These are phyloP conservation scores for Bimuria novae-zelandiae DNA, from an alignment of 2,329 filamentous ascomycete genomes.

Conservation along the genomic window DNA sequence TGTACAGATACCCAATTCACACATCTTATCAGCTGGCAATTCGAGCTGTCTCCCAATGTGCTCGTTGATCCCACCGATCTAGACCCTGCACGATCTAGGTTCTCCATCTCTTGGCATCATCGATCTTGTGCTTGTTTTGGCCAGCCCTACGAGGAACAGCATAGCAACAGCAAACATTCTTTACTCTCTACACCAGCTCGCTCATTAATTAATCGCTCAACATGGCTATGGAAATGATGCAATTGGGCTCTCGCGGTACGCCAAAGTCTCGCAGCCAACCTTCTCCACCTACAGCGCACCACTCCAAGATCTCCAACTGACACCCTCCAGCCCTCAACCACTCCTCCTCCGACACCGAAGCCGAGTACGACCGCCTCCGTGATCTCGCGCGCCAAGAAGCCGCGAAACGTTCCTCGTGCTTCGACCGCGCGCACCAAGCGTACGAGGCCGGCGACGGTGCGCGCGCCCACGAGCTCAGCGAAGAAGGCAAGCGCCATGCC, in stretches of 20 bases:
- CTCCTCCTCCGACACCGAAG: conserved; percentile 58
- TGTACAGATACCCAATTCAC: neutral
- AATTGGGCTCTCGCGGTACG: conserved; percentile 43
- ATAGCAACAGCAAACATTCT: conserved; percentile 15
- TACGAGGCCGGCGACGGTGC: conserved; percentile 84
- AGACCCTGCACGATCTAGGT: conserved; percentile 28
- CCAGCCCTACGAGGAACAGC: conserved; percentile 2
- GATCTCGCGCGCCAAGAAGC: conserved; percentile 81
- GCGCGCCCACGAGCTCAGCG: conserved; percentile 78
- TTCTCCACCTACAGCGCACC: neutral
- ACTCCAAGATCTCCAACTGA: neutral
- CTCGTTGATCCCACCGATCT: no score
- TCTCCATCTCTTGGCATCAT: conserved; percentile 26
- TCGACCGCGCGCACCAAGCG: conserved; percentile 70
- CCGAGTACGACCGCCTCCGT: conserved; percentile 90
- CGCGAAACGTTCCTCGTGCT: conserved; percentile 75
- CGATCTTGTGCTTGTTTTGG: conserved; percentile 11
- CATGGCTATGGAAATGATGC: conserved; percentile 42
- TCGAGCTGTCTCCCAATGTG: no score
- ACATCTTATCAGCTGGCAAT: no score
- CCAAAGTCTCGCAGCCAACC: neutral
- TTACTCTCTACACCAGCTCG: conserved; percentile 2
- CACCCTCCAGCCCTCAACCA: conserved; percentile 40
- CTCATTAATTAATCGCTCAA: conserved; percentile 17
- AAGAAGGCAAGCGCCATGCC: conserved; percentile 84